Base-by-base conservation (phyloP, 2,329 filamentous ascomycete species). In the Fusarium compactum region DNA sequence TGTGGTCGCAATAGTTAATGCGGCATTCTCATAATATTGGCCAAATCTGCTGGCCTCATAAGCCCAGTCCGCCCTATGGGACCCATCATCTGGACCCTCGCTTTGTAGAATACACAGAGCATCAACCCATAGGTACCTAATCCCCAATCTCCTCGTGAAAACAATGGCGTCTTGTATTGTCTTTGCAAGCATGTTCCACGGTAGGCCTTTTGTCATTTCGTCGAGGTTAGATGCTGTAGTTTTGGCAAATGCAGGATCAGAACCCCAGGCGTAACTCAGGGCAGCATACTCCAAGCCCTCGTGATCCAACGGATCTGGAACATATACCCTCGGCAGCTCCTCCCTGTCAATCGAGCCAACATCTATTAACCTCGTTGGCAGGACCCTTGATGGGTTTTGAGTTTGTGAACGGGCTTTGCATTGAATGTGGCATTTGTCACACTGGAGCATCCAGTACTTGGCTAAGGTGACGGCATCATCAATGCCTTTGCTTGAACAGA, bases 231-330 rank as follows among this genome's bases (percentile, higher is more conserved):
- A 55, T 3, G 57, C 47, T 10, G 41, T 63, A 3, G 47, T 55
- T 40, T 47, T 62, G 2, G 34, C 27, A 10, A 62, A 63, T 8
- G 24, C 11, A 1, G 27, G 22, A 3, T 27, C 18, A 5, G 58
- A 25, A 12, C 60, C 43, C 60, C 58, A 63, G 5, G 58, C 58
- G 10, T 63, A 63, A 11, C 60, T 63, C 11, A 62, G 22, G 30
- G 58, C 47, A 38, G 30, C 10, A 24, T 63, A 63, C 11, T 63
- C 48, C 1, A 48, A n/a, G 6, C 27, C 30, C 6, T 24, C 10
- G 22, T 44, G 41, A 3, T n/a, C 4, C 6, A 9, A 10, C 2
- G 12, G 3, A 8, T 6, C 10, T 24, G 34, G 18, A 14, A 55
- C 41, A 1, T 25, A 16, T 20, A 62, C 18, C 6, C 18, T 47